Conservation (phyloP, 805 yeast genomes). For the Nakazawaea populi region DNA sequence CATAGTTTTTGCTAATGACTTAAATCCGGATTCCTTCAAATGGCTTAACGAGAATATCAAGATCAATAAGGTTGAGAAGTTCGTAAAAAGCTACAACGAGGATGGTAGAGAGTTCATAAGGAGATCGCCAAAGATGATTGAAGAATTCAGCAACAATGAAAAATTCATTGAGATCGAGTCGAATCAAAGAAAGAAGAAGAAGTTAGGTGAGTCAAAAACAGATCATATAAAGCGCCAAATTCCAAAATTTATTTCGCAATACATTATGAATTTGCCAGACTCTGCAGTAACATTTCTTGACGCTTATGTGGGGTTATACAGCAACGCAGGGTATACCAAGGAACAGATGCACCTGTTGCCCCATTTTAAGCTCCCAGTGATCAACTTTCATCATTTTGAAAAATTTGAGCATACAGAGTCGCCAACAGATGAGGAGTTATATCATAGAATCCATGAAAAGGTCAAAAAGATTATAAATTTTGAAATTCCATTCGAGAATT, state of each 20-base stretch:
- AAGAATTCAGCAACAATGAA: constrained; percentile 36
- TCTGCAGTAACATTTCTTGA: constrained; percentile 79
- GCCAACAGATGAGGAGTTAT: constrained; percentile 57
- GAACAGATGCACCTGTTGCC: constrained; percentile 29
- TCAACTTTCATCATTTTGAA: constrained; percentile 91
- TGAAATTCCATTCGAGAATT: constrained; percentile 39
- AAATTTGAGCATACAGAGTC: constrained; percentile 69
- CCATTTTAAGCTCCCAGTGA: constrained; percentile 57
- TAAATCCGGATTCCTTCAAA: constrained; percentile 81
- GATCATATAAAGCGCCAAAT: constrained; percentile 24
- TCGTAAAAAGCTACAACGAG: constrained; percentile 58
- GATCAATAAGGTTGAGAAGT: constrained; percentile 53
- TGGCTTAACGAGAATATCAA: constrained; percentile 61
- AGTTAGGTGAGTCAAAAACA: constrained; percentile 13
- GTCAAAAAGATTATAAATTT: constrained; percentile 40
- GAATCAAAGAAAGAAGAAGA: constrained; percentile 27
- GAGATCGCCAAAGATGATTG: constrained; percentile 46
- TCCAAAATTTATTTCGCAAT: constrained; percentile 60
- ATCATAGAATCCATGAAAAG: constrained; percentile 56
- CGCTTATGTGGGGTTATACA: constrained; percentile 70
- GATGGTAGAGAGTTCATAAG: constrained; percentile 84
- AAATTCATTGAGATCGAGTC: constrained; percentile 30
- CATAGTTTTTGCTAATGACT: constrained; percentile 84
- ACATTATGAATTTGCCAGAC: constrained; percentile 95
- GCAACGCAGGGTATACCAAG: constrained; percentile 29